Percentiles rank a stretch among this genome's conserved stretches.
These are phyloP conservation scores for sweet orange (Citrus sinensis) DNA, from an alignment of 345 rosid genomes.

Conservation along the genomic window DNA sequence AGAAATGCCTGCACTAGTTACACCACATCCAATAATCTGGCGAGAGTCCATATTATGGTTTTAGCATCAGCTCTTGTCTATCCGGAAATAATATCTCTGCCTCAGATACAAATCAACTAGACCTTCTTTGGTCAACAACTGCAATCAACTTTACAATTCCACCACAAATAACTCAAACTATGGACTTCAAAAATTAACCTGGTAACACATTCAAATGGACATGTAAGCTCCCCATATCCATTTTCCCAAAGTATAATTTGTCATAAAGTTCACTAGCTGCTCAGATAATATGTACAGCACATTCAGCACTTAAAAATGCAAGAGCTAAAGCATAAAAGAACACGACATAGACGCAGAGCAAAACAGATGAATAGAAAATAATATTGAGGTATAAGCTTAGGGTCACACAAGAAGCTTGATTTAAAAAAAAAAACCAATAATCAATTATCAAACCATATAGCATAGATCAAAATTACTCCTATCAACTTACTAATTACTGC, in stretches of 20 bases:
- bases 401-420: neutral
- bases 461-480: neutral
- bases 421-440: neutral
- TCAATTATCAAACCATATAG: neutral
- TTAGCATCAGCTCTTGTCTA: conserved; percentile 26
- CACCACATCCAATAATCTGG: conserved; percentile 31
- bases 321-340: neutral
- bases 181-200: conserved; percentile 26
- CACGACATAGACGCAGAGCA: too few species aligned
- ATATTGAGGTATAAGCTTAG: neutral
- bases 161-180: neutral
- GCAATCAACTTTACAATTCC: conserved; percentile 6
- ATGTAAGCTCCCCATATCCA: conserved; percentile 1
- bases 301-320: neutral
- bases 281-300: neutral
- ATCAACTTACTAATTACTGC: neutral
- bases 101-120: neutral
- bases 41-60: conserved; percentile 43
- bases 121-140: neutral
- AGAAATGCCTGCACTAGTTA: conserved; percentile 41
- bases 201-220: conserved; percentile 13
- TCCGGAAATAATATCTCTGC: neutral
- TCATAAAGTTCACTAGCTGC: neutral
- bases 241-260: neutral
- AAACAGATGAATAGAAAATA: neutral